phyloP scores from a whole-genome alignment of 305 asterid species.

The Rubia balearica region DNA sequence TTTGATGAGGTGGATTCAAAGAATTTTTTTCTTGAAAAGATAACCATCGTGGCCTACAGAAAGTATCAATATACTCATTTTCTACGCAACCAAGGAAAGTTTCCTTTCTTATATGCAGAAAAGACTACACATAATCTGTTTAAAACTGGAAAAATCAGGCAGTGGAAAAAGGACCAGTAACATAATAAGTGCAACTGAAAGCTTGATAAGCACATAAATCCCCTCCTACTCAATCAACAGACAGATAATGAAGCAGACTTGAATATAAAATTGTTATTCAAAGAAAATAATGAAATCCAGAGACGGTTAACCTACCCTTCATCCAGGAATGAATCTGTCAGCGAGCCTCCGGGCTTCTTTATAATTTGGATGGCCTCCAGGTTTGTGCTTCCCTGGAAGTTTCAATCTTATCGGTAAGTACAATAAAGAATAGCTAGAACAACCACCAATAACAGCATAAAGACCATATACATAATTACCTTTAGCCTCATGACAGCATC shows the following conservation, averaged over 20 bases:
- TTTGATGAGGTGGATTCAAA: not conserved
- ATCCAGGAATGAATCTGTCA: conserved; percentile 76
- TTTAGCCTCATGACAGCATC: conserved; percentile 92
- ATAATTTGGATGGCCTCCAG: conserved; percentile 85
- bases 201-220: not conserved
- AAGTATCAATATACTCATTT: not conserved
- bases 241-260: not conserved
- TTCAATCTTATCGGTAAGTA: conserved; percentile 7
- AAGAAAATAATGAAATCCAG: not conserved
- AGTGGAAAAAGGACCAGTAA: not conserved
- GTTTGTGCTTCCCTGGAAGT: conserved; percentile 78
- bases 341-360: conserved; percentile 84
- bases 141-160: not conserved
- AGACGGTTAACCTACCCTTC: conserved; percentile 52
- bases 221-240: not conserved
- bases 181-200: not conserved
- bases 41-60: not conserved
- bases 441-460: not conserved
- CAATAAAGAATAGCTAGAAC: not conserved
- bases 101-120: not conserved
- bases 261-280: not conserved
- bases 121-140: not conserved
- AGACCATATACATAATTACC: conserved; percentile 31
- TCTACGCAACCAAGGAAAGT: not conserved
- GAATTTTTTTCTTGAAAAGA: not conserved